phyloP scores from a whole-genome alignment of 192 early-diverging fungal species.

The Coemansia sp. region DNA sequence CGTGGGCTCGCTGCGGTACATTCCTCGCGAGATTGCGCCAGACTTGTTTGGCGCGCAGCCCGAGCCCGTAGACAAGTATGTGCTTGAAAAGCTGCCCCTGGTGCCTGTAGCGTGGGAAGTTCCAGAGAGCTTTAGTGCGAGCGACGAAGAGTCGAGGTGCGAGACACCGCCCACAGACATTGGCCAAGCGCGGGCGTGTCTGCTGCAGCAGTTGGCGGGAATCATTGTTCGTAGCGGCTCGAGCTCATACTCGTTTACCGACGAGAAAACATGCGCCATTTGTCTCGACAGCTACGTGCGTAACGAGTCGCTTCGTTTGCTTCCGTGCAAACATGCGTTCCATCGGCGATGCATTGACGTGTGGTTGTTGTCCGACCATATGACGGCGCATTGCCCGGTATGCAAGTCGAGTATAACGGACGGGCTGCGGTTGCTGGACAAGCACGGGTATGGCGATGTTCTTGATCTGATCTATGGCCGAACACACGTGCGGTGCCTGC shows the following conservation, averaged over 20 bases:
- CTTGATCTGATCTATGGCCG: constrained; percentile 13
- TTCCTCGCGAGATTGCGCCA: constrained; percentile 38
- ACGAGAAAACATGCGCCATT: constrained; percentile 74
- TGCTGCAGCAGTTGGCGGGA: constrained; percentile 37
- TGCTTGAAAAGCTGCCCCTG: constrained; percentile 34
- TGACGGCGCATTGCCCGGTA: constrained; percentile 73
- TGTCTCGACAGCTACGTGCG: constrained; percentile 69
- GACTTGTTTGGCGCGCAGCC: constrained; percentile 31
- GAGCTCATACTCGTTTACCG: constrained; percentile 48
- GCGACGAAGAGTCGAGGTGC: constrained; percentile 30
- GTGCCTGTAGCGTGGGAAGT: constrained; percentile 42
- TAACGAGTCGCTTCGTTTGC: constrained; percentile 63
- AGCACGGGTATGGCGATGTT: constrained; percentile 35
- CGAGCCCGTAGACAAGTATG: constrained; percentile 29
- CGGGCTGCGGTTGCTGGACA: constrained; percentile 29
- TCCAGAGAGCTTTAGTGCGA: neutral
- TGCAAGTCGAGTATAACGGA: constrained; percentile 63
- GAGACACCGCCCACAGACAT: constrained; percentile 19
- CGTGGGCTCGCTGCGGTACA: constrained; percentile 40
- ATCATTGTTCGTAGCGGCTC: constrained; percentile 38
- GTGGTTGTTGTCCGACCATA: constrained; percentile 69
- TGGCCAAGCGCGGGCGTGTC: constrained; percentile 9
- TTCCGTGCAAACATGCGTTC: constrained; percentile 78
- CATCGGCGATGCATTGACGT: constrained; percentile 75
- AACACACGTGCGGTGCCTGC: neutral